Evolutionary conservation across 305 asterid species (phyloP), one percentile per base, ranked within the genome.

Genomic region (Solanum hybrid): DNA sequence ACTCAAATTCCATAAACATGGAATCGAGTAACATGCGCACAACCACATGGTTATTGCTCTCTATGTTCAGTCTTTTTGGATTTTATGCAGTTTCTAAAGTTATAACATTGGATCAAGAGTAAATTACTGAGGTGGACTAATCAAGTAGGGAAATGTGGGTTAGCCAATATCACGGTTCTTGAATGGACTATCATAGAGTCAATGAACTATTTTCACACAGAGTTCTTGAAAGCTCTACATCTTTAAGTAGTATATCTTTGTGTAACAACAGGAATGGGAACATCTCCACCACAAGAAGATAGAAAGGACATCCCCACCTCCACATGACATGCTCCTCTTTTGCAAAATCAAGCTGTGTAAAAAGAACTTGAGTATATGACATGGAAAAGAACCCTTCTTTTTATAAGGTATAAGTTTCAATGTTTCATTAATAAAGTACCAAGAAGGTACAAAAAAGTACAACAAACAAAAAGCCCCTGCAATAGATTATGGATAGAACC

Each of bases 261-360:
- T 79, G 61, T 36, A 37, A 11, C 22, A 79, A 79, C 32, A 37
- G 26, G 68, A 12, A 13, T 13, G 70, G 65, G 70, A 80, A 81
- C 57, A 39, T 81, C 87, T 80, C 86, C 70, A 26, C 70, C 36
- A 81, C 87, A 81, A 81, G 86, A 79, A 79, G 27, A 79, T 79
- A 36, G 86, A 79, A 37, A 79, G 61, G 61, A n/a, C 61, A 79
- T 79, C 32, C 29, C 86, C 86, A 36, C 86, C 57, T 36, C 32
- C 33, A 79, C 86, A 79, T 79, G 86, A 29, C 86, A 79, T 36
- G 11, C 61, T 79, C 33, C 33, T 34, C 41, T 32, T 34, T n/a
- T 36, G 61, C 61, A 79, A 79, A 79, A 36, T 8, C 86, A 37
- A 37, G 86, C 12, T 37, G 22, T 36, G 22, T 11, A 36, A 36